Base-by-base conservation (phyloP, 495 filamentous ascomycete species). In the Neurospora hispaniola region DNA sequence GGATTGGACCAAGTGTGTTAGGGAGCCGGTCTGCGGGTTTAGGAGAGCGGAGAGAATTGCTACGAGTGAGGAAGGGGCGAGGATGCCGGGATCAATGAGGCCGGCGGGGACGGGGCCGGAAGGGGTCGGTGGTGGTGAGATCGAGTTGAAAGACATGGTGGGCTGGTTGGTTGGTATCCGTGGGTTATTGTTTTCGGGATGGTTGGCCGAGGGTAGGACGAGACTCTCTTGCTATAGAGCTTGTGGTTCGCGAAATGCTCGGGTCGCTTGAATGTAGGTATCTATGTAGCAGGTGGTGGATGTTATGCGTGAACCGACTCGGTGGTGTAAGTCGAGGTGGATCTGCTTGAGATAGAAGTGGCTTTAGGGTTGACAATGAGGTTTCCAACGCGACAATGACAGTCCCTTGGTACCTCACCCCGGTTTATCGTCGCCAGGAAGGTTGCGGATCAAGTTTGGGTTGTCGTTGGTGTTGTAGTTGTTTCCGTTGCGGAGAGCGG, bases 1-100 rank as follows among this genome's bases (percentile, higher is more conserved):
- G 23, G 80, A 79, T 78, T 87, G 84, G 27, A 84, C 78, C 70
- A 85, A 71, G 72, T 83, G 86, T 74, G 86, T 73, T 66, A 66
- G 69, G 68, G 38, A 42, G 11, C 48, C 11, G 71, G 73, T 39
- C 18, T 42, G 71, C 18, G 6, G 38, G 48, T 70, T 42, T 40
- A 42, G 23, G 71, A 1, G 54, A 7, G 76, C 77, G 76, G 46
- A 73, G 71, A 10, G 14, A 11, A 38, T 14, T 18, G 70, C 31
- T 9, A 62, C 16, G 42, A 71, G 46, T 12, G 35, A 12, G 16
- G 42, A 71, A 3, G 42, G 44, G 46, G 31, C 1, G 43, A 31
- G 31, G 27, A 20, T 59, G 41, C n/a, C 23, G 23, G 35, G 38
- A 16, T 69, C 20, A 38, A 23, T 66, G 71, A 10, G 18, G 39